phyloP scores from a whole-genome alignment of 805 yeast species.

The Candida montana region DNA sequence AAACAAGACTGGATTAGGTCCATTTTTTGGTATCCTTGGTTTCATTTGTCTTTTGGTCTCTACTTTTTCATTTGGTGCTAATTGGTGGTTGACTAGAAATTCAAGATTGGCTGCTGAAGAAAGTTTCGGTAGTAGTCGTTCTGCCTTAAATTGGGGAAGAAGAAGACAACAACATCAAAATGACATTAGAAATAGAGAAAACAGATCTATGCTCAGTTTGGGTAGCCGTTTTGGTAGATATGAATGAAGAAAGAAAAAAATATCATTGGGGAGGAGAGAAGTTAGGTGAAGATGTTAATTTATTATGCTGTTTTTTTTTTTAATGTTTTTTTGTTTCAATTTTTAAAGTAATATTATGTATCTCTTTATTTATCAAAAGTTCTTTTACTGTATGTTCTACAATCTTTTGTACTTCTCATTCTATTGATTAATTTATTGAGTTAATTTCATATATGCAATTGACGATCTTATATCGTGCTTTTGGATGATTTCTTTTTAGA shows the following conservation, averaged over 20 bases:
- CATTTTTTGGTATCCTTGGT: constrained; percentile 70
- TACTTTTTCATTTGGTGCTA: constrained; percentile 35
- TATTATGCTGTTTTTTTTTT: too few relatives aligned
- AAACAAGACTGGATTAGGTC: constrained; percentile 36
- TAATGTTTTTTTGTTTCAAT: background rate
- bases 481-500: background rate
- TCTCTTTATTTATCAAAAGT: too few relatives aligned
- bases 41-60: constrained; percentile 39
- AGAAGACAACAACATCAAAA: constrained; percentile 13
- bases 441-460: too few relatives aligned
- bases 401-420: too few relatives aligned
- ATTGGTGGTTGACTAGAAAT: constrained; percentile 34
- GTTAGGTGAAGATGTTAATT: too few relatives aligned
- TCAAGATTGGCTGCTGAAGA: constrained; percentile 25
- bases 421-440: too few relatives aligned
- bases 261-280: too few relatives aligned
- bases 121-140: constrained; percentile 22
- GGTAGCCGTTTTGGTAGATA: constrained; percentile 23
- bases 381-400: too few relatives aligned
- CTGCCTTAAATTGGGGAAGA: constrained; percentile 26
- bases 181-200: constrained; percentile 18
- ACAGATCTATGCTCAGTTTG: constrained; percentile 24
- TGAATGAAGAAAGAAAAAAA: constrained; percentile 9
- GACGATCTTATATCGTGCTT: too few relatives aligned
- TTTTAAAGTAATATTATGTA: too few relatives aligned